Percentiles rank a stretch among this genome's conserved stretches.
phyloP scores from a whole-genome alignment of 2,329 filamentous ascomycete species.

The Ploettnerulaceae sp. region DNA sequence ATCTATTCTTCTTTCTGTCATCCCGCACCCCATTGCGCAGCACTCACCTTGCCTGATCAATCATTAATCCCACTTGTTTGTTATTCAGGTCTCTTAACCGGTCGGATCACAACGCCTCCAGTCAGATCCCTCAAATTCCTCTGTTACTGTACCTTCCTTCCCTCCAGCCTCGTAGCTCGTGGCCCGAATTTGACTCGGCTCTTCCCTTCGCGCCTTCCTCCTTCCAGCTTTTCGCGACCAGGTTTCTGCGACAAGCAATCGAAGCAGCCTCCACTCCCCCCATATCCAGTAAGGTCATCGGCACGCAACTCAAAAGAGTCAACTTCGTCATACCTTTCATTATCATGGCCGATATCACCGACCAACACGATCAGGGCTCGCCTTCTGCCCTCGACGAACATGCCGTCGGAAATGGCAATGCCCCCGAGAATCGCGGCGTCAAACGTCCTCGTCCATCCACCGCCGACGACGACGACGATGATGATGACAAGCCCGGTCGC shows the following conservation, averaged over 20 bases:
- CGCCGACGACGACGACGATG: constrained; percentile 92
- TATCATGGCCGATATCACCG: constrained; percentile 73
- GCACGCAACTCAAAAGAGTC: constrained; percentile 34
- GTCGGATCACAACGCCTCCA: constrained; percentile 17
- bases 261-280: constrained; percentile 31
- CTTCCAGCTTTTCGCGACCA: constrained; percentile 33
- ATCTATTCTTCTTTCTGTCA: constrained; percentile 33
- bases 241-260: constrained; percentile 34
- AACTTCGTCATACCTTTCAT: constrained; percentile 34
- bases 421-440: constrained; percentile 69
- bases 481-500: constrained; percentile 95
- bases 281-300: constrained; percentile 36
- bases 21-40: constrained; percentile 28
- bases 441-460: constrained; percentile 82
- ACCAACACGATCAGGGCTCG: constrained; percentile 72
- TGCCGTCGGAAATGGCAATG: constrained; percentile 67
- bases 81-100: constrained; percentile 25
- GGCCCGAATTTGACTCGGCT: constrained; percentile 26
- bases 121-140: constrained; percentile 9
- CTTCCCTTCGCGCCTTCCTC: constrained; percentile 32
- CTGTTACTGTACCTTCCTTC: neutral
- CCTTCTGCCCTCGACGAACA: constrained; percentile 72
- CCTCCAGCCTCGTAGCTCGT: neutral
- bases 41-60: constrained; percentile 33
- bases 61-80: constrained; percentile 31